Conservation (phyloP, 2,329 filamentous ascomycete species). For the Diaporthe velutina region DNA sequence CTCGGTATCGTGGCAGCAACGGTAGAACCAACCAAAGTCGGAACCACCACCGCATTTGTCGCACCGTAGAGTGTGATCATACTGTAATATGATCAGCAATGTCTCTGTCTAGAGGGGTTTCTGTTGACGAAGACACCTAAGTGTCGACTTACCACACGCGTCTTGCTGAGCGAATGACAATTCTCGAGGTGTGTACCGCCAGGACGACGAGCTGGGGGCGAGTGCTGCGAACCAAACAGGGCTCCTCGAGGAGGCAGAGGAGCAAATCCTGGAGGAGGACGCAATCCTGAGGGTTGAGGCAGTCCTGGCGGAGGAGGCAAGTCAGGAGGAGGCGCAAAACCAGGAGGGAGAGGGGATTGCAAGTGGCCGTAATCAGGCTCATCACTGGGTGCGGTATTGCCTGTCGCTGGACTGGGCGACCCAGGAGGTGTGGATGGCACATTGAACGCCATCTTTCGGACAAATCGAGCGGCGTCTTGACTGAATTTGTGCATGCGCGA, state of each 20-base stretch:
- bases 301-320: background rate
- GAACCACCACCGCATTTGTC: slow-evolving; percentile 68
- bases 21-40: slow-evolving; percentile 78
- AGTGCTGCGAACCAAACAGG: background rate
- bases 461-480: background rate
- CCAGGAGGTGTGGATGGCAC: background rate
- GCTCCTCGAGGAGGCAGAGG: background rate
- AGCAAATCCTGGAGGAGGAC: slow-evolving; percentile 17
- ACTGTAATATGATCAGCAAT: slow-evolving; percentile 75
- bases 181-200: slow-evolving; percentile 23
- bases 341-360: background rate
- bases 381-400: background rate
- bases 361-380: background rate
- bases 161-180: slow-evolving; percentile 36
- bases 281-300: background rate
- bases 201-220: background rate
- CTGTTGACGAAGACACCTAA: too few species aligned
- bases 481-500: background rate
- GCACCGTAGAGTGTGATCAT: slow-evolving; percentile 66
- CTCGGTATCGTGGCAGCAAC: slow-evolving; percentile 76
- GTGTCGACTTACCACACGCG: slow-evolving; percentile 33
- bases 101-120: background rate
- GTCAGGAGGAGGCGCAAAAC: background rate
- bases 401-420: background rate
- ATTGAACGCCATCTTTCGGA: slow-evolving; percentile 16